Conservation (phyloP, 2,329 filamentous ascomycete genomes). For the Beauveria medogensis region DNA sequence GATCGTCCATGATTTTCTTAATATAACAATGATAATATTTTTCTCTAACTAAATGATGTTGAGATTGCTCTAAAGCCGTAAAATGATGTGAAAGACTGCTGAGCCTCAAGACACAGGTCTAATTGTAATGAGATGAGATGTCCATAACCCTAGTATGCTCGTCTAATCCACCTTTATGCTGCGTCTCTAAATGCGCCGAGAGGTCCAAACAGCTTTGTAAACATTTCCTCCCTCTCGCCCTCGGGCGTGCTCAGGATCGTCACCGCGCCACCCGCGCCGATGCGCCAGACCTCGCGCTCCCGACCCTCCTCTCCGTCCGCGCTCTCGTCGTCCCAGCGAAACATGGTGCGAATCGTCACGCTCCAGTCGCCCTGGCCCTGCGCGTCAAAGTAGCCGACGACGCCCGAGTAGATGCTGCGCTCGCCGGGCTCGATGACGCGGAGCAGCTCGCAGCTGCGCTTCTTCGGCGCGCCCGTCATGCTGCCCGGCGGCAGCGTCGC, state of each 20-base stretch:
- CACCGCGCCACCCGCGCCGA: constrained; percentile 85
- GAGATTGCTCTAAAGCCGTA: not conserved
- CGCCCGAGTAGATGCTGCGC: constrained; percentile 77
- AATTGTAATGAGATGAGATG: not conserved
- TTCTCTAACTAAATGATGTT: not conserved
- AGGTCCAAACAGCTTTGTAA: constrained; percentile 59
- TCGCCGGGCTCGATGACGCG: constrained; percentile 55
- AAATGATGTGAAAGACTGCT: not conserved
- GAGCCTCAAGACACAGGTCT: not conserved
- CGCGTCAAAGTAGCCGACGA: constrained; percentile 83
- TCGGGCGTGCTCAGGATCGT: constrained; percentile 73
- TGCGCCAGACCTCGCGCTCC: constrained; percentile 59
- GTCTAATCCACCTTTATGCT: constrained; percentile 16
- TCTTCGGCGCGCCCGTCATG: constrained; percentile 96
- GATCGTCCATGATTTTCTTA: not conserved
- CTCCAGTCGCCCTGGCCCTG: constrained; percentile 83
- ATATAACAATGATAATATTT: not conserved
- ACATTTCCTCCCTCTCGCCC: constrained; percentile 88
- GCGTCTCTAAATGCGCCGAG: constrained; percentile 39
- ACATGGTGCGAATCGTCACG: constrained; percentile 80
- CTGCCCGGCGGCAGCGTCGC: constrained; percentile 78
- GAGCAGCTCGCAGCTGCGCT: constrained; percentile 80
- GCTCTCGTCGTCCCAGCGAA: constrained; percentile 58
- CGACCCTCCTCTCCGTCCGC: constrained; percentile 21
- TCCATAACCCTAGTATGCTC: not conserved